Conservation (phyloP, 768 basidiomycete species). For the Brasilioporus rufonigricans region DNA sequence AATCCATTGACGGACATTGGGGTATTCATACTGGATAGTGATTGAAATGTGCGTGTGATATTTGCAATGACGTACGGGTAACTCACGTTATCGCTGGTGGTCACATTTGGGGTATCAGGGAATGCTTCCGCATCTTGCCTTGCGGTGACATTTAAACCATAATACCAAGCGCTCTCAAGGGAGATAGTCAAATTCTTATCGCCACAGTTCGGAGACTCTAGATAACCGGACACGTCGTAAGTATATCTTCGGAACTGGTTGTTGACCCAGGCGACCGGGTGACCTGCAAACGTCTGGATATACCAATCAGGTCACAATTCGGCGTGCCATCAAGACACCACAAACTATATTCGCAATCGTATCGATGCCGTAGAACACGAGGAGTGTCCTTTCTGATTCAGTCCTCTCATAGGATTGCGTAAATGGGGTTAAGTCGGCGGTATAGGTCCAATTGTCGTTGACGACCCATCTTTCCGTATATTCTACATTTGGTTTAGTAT, state of each 20-base stretch:
- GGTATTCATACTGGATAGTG: constrained; percentile 45
- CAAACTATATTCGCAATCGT: constrained; percentile 55
- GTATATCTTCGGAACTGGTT: constrained; percentile 56
- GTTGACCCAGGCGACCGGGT: constrained; percentile 56
- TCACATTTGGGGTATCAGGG: constrained; percentile 26
- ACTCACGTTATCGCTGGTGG: constrained; percentile 32
- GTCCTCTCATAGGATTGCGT: constrained; percentile 21
- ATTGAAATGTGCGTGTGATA: not conserved
- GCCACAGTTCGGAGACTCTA: constrained; percentile 30
- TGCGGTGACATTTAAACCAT: constrained; percentile 52
- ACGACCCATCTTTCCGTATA: constrained; percentile 51
- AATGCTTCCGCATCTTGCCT: constrained; percentile 48
- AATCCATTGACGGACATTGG: constrained; percentile 45
- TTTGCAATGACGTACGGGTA: not conserved
- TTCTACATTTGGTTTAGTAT: constrained; percentile 31
- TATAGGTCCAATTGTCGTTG: constrained; percentile 59
- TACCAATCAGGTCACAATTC: not conserved
- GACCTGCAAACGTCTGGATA: constrained; percentile 45
- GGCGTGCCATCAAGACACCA: not conserved
- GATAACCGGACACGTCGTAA: constrained; percentile 48
- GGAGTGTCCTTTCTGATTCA: constrained; percentile 34
- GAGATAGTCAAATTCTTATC: constrained; percentile 48
- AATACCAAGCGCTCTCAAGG: constrained; percentile 52
- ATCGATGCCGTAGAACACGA: constrained; percentile 58
- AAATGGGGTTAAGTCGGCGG: constrained; percentile 49